Conservation (phyloP, 768 basidiomycete species). For the Leccinum rimulosum region DNA sequence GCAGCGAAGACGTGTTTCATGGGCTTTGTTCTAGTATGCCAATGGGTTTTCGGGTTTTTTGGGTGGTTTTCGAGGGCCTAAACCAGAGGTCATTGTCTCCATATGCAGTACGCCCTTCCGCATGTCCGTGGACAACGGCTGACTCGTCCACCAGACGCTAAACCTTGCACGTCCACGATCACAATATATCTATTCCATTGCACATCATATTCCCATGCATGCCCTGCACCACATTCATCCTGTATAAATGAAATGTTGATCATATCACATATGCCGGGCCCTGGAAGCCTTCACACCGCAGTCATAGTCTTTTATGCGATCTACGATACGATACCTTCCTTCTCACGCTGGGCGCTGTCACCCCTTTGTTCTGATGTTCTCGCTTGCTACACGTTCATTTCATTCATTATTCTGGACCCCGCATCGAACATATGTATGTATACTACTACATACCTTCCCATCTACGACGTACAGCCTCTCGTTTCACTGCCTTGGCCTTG, state of each 20-base stretch:
- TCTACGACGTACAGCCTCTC: background rate
- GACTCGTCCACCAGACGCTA: conserved; percentile 6
- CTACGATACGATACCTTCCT: conserved; percentile 17
- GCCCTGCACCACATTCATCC: conserved; percentile 15
- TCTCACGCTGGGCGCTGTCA: conserved; percentile 2
- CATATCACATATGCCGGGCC: conserved; percentile 7
- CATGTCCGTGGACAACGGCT: background rate
- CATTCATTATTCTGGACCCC: conserved; percentile 17
- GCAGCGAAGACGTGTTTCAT: background rate
- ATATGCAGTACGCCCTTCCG: conserved; percentile 9
- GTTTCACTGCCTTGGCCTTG: background rate
- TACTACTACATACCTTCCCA: background rate
- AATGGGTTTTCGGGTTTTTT: conserved; percentile 24
- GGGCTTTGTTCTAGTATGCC: conserved; percentile 15
- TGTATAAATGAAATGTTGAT: conserved; percentile 18
- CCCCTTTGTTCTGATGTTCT: background rate
- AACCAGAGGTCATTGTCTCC: conserved; percentile 8
- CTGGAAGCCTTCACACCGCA: background rate
- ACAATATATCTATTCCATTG: conserved; percentile 20
- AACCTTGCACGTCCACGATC: conserved; percentile 4
- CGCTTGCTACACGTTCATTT: conserved; percentile 9
- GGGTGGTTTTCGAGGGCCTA: conserved; percentile 27
- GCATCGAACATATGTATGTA: conserved; percentile 1
- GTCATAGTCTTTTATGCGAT: conserved; percentile 13
- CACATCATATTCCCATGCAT: conserved; percentile 23